Conservation (phyloP, 2,329 filamentous ascomycete genomes). For the Xylaria sp. region DNA sequence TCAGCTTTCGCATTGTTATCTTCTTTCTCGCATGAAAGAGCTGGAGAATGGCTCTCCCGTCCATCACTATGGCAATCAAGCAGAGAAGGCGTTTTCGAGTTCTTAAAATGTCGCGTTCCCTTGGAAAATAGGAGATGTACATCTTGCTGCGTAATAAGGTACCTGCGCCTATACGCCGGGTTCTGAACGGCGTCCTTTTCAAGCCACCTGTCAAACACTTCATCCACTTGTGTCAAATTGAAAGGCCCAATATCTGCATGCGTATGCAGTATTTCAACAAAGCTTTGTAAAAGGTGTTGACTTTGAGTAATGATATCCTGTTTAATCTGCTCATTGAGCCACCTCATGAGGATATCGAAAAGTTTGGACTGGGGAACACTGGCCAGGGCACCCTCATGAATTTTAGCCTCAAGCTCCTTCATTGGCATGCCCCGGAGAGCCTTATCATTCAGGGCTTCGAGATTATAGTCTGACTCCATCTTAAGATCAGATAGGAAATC, state of each 20-base stretch:
- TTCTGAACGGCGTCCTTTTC: constrained; percentile 35
- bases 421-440: constrained; percentile 35
- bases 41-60: neutral
- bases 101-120: neutral
- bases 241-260: constrained; percentile 31
- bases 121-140: constrained; percentile 35
- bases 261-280: constrained; percentile 39
- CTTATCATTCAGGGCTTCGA: constrained; percentile 22
- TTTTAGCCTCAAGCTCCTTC: constrained; percentile 25
- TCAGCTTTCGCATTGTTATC: neutral
- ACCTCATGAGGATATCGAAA: constrained; percentile 40
- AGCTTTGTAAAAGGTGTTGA: constrained; percentile 34
- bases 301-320: constrained; percentile 38
- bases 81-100: neutral
- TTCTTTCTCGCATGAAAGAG: constrained; percentile 17
- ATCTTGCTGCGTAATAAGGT: constrained; percentile 43
- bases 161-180: constrained; percentile 43
- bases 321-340: constrained; percentile 45
- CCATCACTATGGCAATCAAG: neutral
- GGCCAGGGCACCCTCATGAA: constrained; percentile 18
- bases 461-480: constrained; percentile 37
- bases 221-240: constrained; percentile 31
- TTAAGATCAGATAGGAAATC: constrained; percentile 6
- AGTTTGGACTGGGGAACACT: constrained; percentile 28
- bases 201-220: constrained; percentile 42